Evolutionary conservation across 1,284 basidiomycete species (phyloP), one percentile per base, ranked within the genome.

Genomic region (Psilocybe mexicana): DNA sequence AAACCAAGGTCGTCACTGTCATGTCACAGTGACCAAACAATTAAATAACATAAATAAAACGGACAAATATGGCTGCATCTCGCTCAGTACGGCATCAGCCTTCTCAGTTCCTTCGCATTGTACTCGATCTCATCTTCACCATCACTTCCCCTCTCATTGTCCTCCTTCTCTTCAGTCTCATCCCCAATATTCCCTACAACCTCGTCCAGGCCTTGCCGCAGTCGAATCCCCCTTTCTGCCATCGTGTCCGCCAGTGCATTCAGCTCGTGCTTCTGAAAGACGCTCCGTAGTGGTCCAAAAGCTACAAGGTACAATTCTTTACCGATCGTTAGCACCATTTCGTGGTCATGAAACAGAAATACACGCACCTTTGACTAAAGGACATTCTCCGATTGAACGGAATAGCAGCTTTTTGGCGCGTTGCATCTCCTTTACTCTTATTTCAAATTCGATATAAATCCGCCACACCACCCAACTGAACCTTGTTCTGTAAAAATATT

Each of bases 291-390:
- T 0, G 84, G 79, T 3, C 86, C 84, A 73, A 96, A 97, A 3
- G 94, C 92, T 23, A 94, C 69, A 55, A 98, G 77, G 79, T 96
- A 96, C 51, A 97, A 74, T 40, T 88, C 94, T 96, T 71, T 57
- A 24, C 30, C 35, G 36, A 47, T 42, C 18, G 58, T 61, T 36
- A 54, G 33, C 50, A 6, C 38, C 11, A 35, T 18, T 2, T 14
- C 24, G 35, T 24, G 3, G 23, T 36, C 53, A 64, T 71, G 43
- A 24, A 40, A 48, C 14, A 26, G 28, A 44, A 42, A 43, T 38
- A 47, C 42, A 55, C 67, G 54, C 58, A 91, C 93, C 90, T 81
- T 94, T 94, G 12, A 79, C 79, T 58, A 92, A 76, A 0, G 92
- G 91, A 69, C 92, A 94, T 67, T 92, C 88, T n/a, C 82, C 79